These are phyloP conservation scores for Dacryopinax spathularia DNA, from an alignment of 768 basidiomycete genomes.

Conservation along the genomic window DNA sequence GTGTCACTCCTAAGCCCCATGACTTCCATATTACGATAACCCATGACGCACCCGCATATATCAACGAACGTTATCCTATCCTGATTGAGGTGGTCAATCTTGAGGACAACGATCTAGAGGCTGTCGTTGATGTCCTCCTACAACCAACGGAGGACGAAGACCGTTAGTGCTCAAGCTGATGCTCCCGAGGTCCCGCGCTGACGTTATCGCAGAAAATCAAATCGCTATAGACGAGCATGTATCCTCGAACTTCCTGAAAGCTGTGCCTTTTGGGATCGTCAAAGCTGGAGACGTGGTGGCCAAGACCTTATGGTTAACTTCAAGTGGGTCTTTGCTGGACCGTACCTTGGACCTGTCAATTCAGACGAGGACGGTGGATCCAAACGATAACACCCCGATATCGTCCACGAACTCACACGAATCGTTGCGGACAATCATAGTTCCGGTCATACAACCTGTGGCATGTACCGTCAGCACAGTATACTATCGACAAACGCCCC, in stretches of 20 bases:
- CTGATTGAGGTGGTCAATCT: conserved; percentile 51
- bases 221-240: conserved; percentile 47
- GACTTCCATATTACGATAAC: conserved; percentile 38
- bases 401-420: conserved; percentile 34
- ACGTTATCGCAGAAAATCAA: conserved; percentile 35
- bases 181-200: not conserved
- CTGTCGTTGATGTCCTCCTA: conserved; percentile 58
- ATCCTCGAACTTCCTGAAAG: conserved; percentile 64
- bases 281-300: conserved; percentile 39
- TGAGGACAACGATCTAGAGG: conserved; percentile 54
- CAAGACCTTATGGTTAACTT: conserved; percentile 52
- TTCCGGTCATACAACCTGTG: conserved; percentile 56
- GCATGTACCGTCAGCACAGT: conserved; percentile 36
- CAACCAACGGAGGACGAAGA: conserved; percentile 69
- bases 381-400: conserved; percentile 14
- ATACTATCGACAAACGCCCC: conserved; percentile 34
- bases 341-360: conserved; percentile 71
- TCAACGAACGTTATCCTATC: conserved; percentile 72
- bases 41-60: conserved; percentile 54
- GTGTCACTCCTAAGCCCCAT: conserved; percentile 41
- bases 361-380: conserved; percentile 35
- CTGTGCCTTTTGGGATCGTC: conserved; percentile 50
- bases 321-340: conserved; percentile 49
- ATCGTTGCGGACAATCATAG: conserved; percentile 46
- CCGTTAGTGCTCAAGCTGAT: conserved; percentile 30